phyloP scores from a whole-genome alignment of 1,284 basidiomycete genomes.

The Fistulinella staudtii region DNA sequence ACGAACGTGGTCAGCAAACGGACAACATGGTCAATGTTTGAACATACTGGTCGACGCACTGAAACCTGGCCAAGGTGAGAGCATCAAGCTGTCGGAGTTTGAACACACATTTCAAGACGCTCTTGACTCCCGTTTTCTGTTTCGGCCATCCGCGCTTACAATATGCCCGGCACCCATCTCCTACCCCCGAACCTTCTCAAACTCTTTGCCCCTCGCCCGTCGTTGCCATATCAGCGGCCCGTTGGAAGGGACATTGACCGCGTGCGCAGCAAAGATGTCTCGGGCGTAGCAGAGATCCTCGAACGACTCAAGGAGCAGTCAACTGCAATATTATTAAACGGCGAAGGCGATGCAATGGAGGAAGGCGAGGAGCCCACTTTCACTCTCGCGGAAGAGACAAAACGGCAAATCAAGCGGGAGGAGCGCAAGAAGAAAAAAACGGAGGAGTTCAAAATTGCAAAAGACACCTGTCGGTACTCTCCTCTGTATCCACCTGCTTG shows the following conservation, averaged over 20 bases:
- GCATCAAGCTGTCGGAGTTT: conserved; percentile 26
- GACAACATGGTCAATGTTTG: not conserved
- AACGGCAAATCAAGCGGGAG: conserved; percentile 73
- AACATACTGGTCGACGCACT: conserved; percentile 4
- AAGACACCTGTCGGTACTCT: conserved; percentile 70
- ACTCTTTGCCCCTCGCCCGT: conserved; percentile 89
- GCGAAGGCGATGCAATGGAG: conserved; percentile 61
- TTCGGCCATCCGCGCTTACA: conserved; percentile 12
- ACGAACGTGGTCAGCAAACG: not conserved
- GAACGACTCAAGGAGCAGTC: conserved; percentile 73
- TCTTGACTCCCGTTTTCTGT: conserved; percentile 6
- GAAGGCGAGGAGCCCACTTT: conserved; percentile 77
- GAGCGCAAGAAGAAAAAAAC: conserved; percentile 75
- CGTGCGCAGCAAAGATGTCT: conserved; percentile 65
- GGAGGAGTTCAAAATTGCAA: conserved; percentile 77
- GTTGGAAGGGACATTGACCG: conserved; percentile 79
- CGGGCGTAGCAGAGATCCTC: conserved; percentile 72
- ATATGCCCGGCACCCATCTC: conserved; percentile 81
- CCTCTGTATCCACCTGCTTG: conserved; percentile 2
- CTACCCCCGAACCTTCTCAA: conserved; percentile 92
- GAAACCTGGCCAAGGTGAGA: not conserved
- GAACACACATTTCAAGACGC: conserved; percentile 10
- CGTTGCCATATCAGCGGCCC: conserved; percentile 80
- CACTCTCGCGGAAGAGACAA: conserved; percentile 75
- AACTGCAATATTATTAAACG: conserved; percentile 60